These are phyloP conservation scores for Diaporthe caulivora DNA, from an alignment of 2,329 filamentous ascomycete species.

Conservation along the genomic window DNA sequence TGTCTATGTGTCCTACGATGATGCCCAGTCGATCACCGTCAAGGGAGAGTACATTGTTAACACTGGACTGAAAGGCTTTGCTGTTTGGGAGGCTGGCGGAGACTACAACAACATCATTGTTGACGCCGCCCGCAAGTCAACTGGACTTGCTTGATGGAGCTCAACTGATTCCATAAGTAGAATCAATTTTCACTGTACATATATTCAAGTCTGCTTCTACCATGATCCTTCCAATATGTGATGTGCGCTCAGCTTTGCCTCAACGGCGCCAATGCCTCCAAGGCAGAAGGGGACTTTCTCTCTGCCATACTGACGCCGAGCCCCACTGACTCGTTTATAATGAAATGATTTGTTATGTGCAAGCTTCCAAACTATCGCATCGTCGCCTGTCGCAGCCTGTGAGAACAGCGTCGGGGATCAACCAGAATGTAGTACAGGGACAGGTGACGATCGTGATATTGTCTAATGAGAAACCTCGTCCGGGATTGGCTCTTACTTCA, in stretches of 20 bases:
- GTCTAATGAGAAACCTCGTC: no score
- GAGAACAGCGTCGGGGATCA: no score
- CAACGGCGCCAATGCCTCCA: not conserved
- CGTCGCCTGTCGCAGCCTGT: no score
- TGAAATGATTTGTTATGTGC: no score
- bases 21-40: slow-evolving; percentile 35
- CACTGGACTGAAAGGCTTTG: slow-evolving; percentile 38
- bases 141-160: slow-evolving; percentile 3
- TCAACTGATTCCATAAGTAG: not conserved
- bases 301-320: no score
- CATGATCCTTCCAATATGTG: not conserved
- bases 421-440: no score
- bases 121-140: slow-evolving; percentile 29
- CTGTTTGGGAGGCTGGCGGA: slow-evolving; percentile 40
- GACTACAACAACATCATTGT: slow-evolving; percentile 42
- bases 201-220: not conserved
- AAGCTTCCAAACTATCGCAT: no score
- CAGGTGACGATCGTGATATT: no score
- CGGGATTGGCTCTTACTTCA: no score
- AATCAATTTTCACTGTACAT: not conserved
- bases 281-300: not conserved
- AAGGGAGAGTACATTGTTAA: slow-evolving; percentile 40
- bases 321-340: no score
- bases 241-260: not conserved
- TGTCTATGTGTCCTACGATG: slow-evolving; percentile 40